A percentile compares a stretch with the other conserved stretches of the same genome.
Evolutionary conservation across 1,139 yeast species (phyloP).

Genomic region (Candida frijolesensis): DNA sequence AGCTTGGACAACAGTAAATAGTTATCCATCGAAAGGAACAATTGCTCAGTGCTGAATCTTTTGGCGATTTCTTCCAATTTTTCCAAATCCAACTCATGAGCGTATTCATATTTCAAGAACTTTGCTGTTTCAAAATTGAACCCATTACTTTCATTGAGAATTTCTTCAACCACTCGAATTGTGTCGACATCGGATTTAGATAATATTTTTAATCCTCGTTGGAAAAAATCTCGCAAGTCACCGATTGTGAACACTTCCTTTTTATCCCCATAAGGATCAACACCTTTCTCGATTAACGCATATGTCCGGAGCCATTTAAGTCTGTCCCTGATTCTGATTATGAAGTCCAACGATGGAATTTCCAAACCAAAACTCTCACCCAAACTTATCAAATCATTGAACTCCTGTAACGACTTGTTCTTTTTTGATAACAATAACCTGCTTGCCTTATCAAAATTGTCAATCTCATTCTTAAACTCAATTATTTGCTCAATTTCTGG

Average conservation of each 20-base stretch:
- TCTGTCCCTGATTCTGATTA: constrained; percentile 52
- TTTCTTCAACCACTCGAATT: constrained; percentile 25
- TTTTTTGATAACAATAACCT: constrained; percentile 34
- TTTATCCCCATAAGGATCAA: constrained; percentile 42
- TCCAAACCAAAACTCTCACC: constrained; percentile 65
- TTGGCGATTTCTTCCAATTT: constrained; percentile 26
- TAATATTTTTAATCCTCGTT: constrained; percentile 42
- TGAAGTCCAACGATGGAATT: constrained; percentile 50
- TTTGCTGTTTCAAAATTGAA: constrained; percentile 30
- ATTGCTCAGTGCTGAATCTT: constrained; percentile 26
- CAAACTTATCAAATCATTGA: constrained; percentile 48
- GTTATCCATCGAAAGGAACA: constrained; percentile 29
- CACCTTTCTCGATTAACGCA: constrained; percentile 38
- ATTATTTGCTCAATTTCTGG: constrained; percentile 63
- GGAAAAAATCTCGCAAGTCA: constrained; percentile 37
- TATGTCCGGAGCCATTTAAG: constrained; percentile 51
- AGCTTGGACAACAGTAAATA: constrained; percentile 32
- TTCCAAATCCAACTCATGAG: constrained; percentile 26
- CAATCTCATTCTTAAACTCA: constrained; percentile 56
- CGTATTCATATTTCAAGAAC: constrained; percentile 27
- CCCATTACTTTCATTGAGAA: constrained; percentile 31
- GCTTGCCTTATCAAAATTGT: constrained; percentile 54
- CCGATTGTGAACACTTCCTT: constrained; percentile 40
- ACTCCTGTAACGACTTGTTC: constrained; percentile 35
- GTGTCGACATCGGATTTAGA: constrained; percentile 29